Evolutionary conservation across 2,329 filamentous ascomycete species (phyloP), one percentile per base, ranked within the genome.

Genomic region (Verticillium zaregamsianum): DNA sequence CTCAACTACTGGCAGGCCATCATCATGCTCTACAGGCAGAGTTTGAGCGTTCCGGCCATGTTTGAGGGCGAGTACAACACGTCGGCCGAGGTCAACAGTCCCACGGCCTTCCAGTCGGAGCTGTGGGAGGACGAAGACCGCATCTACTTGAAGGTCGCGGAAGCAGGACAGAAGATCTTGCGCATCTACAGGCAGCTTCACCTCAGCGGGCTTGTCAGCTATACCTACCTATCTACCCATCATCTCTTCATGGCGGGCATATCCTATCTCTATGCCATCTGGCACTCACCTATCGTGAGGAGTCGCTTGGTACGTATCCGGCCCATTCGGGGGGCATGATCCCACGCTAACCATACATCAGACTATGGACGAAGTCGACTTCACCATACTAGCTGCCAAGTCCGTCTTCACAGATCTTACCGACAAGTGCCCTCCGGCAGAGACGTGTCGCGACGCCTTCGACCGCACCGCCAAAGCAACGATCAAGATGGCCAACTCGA

Each of bases 1-100:
- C 82, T 98, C 64, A 98, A 98, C 74, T 98, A 98, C 76, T 98
- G 94, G 93, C 94, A 97, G 73, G 92, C 93, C 3, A 88, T 98
- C 64, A 96, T 97, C 67, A 93, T 97, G 89, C 84, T 98, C 23
- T 98, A 98, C 73, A 84, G 94, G 61, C 94, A 97, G 74, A 95
- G 93, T 73, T 76, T 97, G 64, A 90, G 91, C 57, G 91, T 97
- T 20, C 94, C 94, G 1, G 86, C 90, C 49, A 87, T 93, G 70
- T 87, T 98, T 62, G 92, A 93, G 60, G 88, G 88, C 60, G 94
- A 97, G 75, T 87, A 88, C 67, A 83, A 86, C 68, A 86, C 86
- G 2, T 83, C 85, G 5, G 84, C 84, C 63, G 86, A 89, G 67
- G 85, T 89, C 35, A 83, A 87, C 67, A 87, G 84, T 66, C 85